Evolutionary conservation across 768 basidiomycete genomes (phyloP), one percentile per base, ranked within the genome.

Genomic region (Suillus subluteus): DNA sequence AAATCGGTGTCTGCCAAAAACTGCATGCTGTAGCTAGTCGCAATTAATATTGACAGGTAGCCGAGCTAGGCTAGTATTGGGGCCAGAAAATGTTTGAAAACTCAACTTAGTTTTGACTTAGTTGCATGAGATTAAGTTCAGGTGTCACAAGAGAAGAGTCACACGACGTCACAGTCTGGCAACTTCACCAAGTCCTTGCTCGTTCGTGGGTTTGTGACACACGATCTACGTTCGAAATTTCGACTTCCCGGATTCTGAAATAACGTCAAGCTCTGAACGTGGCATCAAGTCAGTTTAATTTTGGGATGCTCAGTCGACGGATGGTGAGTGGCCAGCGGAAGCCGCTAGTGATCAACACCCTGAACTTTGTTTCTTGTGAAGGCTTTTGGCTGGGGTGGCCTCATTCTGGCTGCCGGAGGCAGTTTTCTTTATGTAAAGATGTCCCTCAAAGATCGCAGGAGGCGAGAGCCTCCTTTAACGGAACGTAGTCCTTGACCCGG

Each of bases 381-480:
- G 76, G 40, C 71, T 30, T 56, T 69, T n/a, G 72, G 73, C 18
- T 67, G 76, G 67, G 76, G 71, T n/a, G 68, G 67, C n/a, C 59
- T 77, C 59, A 72, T 75, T 62, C 66, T 77, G 37, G 69, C 68
- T 4, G 76, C 72, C 12, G 76, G 76, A 18, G 74, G 68, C 0
- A 71, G 76, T 54, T 77, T 77, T 65, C 58, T 77, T 46, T 76
- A 73, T 32, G 76, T 75, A 63, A 77, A 77, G 62, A 76, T 66
- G 18, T 63, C 77, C 32, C 65, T 77, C 69, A 68, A 54, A 7
- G 67, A 72, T 15, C 73, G 77, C 44, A 71, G 76, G 61, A 68
- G 71, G 61, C 76, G 64, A 37, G 70, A 40, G 13, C 64, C 16
- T 61, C 21, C 26, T 16, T 18, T 30, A 12, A 12, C 30, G 5